Evolutionary conservation across 2,329 filamentous ascomycete genomes (phyloP).

Genomic region (Neonectria ditissima): DNA sequence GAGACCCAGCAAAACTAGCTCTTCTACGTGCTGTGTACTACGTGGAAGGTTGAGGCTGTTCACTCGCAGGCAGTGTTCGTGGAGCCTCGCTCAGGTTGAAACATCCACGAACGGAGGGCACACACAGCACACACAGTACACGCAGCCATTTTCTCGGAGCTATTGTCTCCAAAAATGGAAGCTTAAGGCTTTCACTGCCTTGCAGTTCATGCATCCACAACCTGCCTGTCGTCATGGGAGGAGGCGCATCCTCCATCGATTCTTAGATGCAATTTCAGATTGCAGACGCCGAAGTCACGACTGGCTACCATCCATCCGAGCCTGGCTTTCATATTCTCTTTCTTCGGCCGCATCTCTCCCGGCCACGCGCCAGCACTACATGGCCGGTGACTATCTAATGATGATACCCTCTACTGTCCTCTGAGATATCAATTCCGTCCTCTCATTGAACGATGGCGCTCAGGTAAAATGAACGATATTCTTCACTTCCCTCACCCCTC

Average conservation of each 20-base stretch:
- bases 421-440: constrained; percentile 14
- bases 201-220: background rate
- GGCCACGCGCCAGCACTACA: constrained; percentile 2
- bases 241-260: constrained; percentile 5
- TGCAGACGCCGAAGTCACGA: constrained; percentile 4
- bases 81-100: background rate
- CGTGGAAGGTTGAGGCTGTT: constrained; percentile 23
- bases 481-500: constrained; percentile 15
- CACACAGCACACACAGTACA: too few relatives aligned
- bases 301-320: background rate
- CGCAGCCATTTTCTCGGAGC: constrained; percentile 18
- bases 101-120: background rate
- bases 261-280: background rate
- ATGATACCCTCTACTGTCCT: constrained; percentile 14
- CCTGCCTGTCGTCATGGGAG: background rate
- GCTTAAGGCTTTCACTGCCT: constrained; percentile 11
- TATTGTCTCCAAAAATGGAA: constrained; percentile 21
- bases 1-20: constrained; percentile 3
- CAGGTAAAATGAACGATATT: background rate
- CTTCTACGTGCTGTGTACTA: background rate
- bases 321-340: constrained; percentile 10
- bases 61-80: constrained; percentile 8
- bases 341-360: background rate
- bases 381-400: constrained; percentile 12
- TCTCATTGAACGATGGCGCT: constrained; percentile 12